Conservation (phyloP, 2,329 filamentous ascomycete genomes). For the Aureobasidium sp. region DNA sequence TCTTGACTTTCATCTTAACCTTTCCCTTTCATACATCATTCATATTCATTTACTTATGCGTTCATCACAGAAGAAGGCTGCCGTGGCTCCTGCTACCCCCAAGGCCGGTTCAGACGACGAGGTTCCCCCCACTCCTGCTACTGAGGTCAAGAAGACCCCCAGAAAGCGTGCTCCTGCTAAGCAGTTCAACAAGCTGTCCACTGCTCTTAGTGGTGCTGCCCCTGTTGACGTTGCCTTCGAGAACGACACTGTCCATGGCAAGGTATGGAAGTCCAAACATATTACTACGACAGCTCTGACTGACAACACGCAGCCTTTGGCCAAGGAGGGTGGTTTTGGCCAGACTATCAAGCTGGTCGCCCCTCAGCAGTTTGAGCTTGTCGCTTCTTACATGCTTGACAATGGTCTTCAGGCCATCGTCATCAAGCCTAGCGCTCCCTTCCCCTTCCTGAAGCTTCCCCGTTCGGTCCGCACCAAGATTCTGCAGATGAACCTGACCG, state of each 20-base stretch:
- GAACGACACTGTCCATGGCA: constrained; percentile 17
- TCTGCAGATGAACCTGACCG: no score
- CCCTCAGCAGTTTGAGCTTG: constrained; percentile 23
- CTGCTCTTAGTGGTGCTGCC: constrained; percentile 12
- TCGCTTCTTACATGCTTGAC: constrained; percentile 24
- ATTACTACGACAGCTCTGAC: not conserved
- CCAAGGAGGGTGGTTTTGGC: constrained; percentile 18
- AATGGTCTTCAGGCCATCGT: constrained; percentile 29
- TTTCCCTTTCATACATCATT: not conserved
- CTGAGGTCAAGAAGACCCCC: constrained; percentile 13
- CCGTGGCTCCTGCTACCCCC: constrained; percentile 11
- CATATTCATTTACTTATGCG: not conserved
- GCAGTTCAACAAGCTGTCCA: constrained; percentile 11
- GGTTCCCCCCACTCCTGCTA: not conserved
- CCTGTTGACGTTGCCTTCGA: constrained; percentile 22
- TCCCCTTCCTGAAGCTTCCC: constrained; percentile 25
- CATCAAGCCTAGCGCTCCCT: constrained; percentile 25
- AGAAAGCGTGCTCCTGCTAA: constrained; percentile 11
- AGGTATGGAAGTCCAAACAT: not conserved
- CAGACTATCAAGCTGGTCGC: constrained; percentile 25
- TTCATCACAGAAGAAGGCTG: constrained; percentile 13
- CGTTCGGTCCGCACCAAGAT: no score
- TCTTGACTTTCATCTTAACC: not conserved
- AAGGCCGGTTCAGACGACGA: constrained; percentile 8
- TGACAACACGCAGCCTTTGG: not conserved